phyloP scores from a whole-genome alignment of 129 eudicot species.

The Flaveria trinervia region DNA sequence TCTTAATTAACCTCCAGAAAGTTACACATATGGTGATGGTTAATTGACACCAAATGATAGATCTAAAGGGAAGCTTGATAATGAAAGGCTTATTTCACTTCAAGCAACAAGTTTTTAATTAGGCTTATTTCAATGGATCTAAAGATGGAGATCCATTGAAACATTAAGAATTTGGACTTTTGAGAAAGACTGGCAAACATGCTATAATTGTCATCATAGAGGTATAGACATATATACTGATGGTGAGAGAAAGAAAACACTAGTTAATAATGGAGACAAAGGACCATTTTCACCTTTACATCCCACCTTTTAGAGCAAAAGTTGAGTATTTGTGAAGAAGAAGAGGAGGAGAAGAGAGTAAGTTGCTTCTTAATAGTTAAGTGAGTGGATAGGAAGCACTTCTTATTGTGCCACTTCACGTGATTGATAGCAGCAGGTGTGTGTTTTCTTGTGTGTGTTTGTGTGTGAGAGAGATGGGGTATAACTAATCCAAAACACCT shows the following conservation, averaged over 20 bases:
- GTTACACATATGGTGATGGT: conserved; percentile 33
- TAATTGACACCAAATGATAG: conserved; percentile 12
- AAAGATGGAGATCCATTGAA: conserved; percentile 19
- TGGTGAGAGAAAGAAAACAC: conserved; percentile 27
- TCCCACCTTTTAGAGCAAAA: conserved; percentile 28
- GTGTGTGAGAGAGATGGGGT: not conserved
- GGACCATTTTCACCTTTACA: conserved; percentile 23
- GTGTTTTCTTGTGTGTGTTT: conserved; percentile 14
- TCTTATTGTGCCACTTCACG: conserved; percentile 51
- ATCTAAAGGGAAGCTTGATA: conserved; percentile 33
- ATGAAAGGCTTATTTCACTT: conserved; percentile 22
- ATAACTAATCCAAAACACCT: conserved; percentile 36
- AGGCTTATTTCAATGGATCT: not conserved
- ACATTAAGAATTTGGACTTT: conserved; percentile 20
- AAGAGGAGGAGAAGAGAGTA: conserved; percentile 1
- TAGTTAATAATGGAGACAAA: conserved; percentile 26
- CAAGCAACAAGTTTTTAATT: conserved; percentile 15
- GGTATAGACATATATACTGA: conserved; percentile 37
- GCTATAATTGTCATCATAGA: conserved; percentile 35
- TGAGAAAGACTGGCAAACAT: conserved; percentile 36
- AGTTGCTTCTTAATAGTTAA: conserved; percentile 27
- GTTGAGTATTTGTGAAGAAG: conserved; percentile 1
- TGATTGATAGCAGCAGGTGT: conserved; percentile 46
- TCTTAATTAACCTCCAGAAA: conserved; percentile 23
- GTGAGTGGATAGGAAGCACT: conserved; percentile 51